These are phyloP conservation scores for Fraxinus ornus DNA, from an alignment of 305 asterid genomes.

Conservation along the genomic window DNA sequence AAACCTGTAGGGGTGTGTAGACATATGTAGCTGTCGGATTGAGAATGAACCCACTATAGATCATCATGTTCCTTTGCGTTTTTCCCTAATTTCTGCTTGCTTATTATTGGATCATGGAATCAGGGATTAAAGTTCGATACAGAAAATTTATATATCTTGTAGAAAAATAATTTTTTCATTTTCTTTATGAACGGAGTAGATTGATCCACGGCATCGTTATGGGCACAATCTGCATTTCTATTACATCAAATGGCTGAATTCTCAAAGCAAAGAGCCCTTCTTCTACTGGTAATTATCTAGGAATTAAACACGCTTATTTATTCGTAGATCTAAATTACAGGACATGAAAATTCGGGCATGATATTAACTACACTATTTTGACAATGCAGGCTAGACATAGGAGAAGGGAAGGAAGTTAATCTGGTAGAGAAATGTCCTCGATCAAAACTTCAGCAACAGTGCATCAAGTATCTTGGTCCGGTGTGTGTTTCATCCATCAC, in stretches of 20 bases:
- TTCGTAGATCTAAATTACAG: neutral
- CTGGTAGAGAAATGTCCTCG: constrained; percentile 77
- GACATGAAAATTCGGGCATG: neutral
- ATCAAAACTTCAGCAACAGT: constrained; percentile 86
- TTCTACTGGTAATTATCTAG: constrained; percentile 77
- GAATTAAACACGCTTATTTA: neutral
- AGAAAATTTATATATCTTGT: neutral
- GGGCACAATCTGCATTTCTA: constrained; percentile 96
- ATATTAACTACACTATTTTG: constrained; percentile 4
- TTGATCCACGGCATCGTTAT: constrained; percentile 95
- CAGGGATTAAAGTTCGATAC: neutral
- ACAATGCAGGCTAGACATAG: constrained; percentile 80
- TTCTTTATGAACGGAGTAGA: constrained; percentile 40
- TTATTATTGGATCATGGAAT: constrained; percentile 6
- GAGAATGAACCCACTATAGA: neutral
- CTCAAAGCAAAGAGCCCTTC: constrained; percentile 94
- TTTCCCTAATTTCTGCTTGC: neutral
- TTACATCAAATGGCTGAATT: constrained; percentile 75
- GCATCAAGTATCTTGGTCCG: constrained; percentile 95
- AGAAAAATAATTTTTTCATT: neutral
- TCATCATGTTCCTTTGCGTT: neutral
- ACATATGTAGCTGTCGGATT: neutral
- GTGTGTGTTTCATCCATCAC: constrained; percentile 37
- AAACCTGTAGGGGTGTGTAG: neutral
- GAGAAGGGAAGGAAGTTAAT: constrained; percentile 90